Evolutionary conservation across 345 rosid species (phyloP).

Genomic region (Mercurialis annua): DNA sequence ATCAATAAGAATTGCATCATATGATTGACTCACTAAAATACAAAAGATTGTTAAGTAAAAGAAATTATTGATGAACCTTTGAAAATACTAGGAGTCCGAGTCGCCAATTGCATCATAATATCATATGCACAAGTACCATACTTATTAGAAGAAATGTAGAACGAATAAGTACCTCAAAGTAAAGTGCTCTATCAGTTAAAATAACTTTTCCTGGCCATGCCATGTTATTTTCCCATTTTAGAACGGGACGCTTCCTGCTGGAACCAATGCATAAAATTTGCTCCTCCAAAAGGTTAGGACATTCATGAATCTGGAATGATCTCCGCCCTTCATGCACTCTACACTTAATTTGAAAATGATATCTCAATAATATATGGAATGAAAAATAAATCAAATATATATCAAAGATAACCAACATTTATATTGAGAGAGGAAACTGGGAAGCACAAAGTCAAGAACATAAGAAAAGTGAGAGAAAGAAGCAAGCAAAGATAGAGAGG

Average conservation of each 20-base stretch:
- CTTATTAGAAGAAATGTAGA: not conserved
- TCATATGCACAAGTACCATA: not conserved
- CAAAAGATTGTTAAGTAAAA: too few species aligned
- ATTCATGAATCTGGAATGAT: constrained; percentile 55
- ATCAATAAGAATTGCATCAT: not conserved
- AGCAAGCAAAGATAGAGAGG: not conserved
- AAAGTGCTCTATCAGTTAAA: constrained; percentile 82
- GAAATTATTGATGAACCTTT: not conserved
- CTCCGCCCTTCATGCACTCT: constrained; percentile 81
- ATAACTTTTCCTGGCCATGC: constrained; percentile 95
- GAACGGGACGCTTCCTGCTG: constrained; percentile 82
- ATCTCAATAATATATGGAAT: constrained; percentile 13
- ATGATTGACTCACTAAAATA: not conserved
- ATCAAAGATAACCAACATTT: not conserved
- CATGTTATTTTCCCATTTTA: constrained; percentile 87
- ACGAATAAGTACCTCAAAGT: constrained; percentile 66
- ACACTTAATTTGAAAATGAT: constrained; percentile 44
- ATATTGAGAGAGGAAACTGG: not conserved
- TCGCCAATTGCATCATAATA: not conserved
- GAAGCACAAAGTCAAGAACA: not conserved
- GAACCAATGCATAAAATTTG: constrained; percentile 74
- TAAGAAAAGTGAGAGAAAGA: not conserved
- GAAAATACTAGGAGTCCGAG: not conserved
- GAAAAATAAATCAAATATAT: not conserved
- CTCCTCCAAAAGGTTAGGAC: constrained; percentile 52